Conservation (phyloP, 371 early-diverging fungal species). For the Mortierella sp. region DNA sequence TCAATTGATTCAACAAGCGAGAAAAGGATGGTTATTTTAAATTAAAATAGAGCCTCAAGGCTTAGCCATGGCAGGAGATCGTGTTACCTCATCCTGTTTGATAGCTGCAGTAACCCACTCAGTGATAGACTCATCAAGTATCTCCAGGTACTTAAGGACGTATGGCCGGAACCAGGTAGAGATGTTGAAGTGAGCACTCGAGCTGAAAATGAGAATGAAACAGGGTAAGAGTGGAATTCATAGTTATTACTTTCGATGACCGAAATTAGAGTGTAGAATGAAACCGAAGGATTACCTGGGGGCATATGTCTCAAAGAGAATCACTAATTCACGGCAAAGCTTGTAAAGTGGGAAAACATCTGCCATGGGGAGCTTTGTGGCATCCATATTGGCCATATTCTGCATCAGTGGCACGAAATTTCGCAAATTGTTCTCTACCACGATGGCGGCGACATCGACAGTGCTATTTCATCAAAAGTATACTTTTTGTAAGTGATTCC, state of each 20-base stretch:
- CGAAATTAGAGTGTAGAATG: background rate
- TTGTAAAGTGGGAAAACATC: conserved; percentile 56
- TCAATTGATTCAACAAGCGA: background rate
- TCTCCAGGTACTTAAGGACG: conserved; percentile 70
- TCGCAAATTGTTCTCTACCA: conserved; percentile 44
- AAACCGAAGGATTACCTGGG: conserved; percentile 29
- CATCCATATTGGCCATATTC: conserved; percentile 58
- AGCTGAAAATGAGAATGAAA: conserved; percentile 7
- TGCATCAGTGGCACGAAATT: conserved; percentile 57
- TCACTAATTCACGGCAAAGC: conserved; percentile 43
- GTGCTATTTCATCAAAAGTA: background rate
- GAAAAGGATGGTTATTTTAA: conserved; percentile 1
- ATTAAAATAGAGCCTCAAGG: background rate
- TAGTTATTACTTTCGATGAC: background rate
- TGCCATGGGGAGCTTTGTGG: conserved; percentile 44
- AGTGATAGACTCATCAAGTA: conserved; percentile 65
- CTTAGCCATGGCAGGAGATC: background rate
- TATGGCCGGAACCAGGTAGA: conserved; percentile 76
- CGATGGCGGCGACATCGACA: conserved; percentile 51
- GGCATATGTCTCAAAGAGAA: conserved; percentile 49
- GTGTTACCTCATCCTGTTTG: conserved; percentile 69
- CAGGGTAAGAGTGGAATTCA: background rate
- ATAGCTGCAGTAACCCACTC: conserved; percentile 77
- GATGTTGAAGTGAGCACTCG: conserved; percentile 65
- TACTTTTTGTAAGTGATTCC: background rate